phyloP scores from a whole-genome alignment of 352 stramenopile genomes.

The Phytopythium mirpurense region DNA sequence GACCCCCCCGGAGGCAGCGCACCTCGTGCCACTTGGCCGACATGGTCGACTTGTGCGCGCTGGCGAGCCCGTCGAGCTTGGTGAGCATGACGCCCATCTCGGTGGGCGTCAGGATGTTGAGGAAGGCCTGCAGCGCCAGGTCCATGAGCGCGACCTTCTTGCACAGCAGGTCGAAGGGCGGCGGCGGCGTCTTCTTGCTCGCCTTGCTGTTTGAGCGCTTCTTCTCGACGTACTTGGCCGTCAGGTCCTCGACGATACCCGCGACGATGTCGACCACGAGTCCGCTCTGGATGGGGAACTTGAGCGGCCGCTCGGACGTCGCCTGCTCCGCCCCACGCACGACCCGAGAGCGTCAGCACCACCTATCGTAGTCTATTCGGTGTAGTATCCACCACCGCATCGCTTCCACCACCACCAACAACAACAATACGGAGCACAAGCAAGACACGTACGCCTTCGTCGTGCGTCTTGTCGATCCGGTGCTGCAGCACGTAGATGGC shows the following conservation, averaged over 20 bases:
- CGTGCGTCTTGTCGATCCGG: constrained; percentile 53
- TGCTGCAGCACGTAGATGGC: constrained; percentile 80
- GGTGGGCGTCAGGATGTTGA: constrained; percentile 65
- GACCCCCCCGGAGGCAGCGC: too few relatives aligned
- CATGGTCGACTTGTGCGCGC: constrained; percentile 74
- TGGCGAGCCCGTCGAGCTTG: constrained; percentile 68
- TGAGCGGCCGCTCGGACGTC: constrained; percentile 60
- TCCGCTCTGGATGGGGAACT: constrained; percentile 74
- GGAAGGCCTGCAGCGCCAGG: constrained; percentile 67
- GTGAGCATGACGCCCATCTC: constrained; percentile 65
- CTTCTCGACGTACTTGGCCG: constrained; percentile 60
- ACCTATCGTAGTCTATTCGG: too few relatives aligned
- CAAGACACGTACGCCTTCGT: constrained; percentile 41
- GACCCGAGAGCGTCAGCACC: too few relatives aligned
- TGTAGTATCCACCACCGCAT: too few relatives aligned
- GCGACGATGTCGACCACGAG: constrained; percentile 78
- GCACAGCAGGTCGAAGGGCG: constrained; percentile 71
- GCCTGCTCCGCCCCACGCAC: constrained; percentile 11
- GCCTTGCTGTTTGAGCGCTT: constrained; percentile 38
- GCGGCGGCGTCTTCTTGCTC: constrained; percentile 26
- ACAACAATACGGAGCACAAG: not conserved
- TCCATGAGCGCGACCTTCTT: constrained; percentile 85
- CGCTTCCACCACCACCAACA: not conserved
- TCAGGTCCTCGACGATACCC: constrained; percentile 73
- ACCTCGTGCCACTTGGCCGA: constrained; percentile 82